Conservation (phyloP, 805 yeast genomes). For the Saccharomycopsis fibuligera region DNA sequence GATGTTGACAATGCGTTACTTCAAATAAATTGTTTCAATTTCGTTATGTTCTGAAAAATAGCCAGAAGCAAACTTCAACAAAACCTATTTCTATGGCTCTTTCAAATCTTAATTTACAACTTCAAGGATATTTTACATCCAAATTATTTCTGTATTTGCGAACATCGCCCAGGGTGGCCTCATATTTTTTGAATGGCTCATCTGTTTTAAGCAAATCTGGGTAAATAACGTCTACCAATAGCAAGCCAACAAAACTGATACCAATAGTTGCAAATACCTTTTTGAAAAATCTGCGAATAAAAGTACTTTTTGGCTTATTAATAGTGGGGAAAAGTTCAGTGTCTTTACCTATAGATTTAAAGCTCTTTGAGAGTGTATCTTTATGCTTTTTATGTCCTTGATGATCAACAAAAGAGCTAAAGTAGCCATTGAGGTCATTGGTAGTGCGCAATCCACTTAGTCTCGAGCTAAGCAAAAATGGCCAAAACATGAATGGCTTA, state of each 20-base stretch:
- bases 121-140: too few species aligned
- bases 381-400: too few species aligned
- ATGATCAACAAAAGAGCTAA: not conserved
- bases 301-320: not conserved
- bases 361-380: too few species aligned
- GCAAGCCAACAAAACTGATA: constrained; percentile 12
- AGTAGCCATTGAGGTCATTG: constrained; percentile 4
- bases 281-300: not conserved
- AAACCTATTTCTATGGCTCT: too few species aligned
- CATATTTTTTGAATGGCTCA: constrained; percentile 1
- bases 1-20: too few species aligned
- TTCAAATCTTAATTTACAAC: too few species aligned
- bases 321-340: not conserved
- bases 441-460: not conserved
- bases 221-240: constrained; percentile 7
- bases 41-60: too few species aligned
- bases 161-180: not conserved
- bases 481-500: constrained; percentile 2
- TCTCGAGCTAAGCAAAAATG: not conserved
- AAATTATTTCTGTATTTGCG: not conserved
- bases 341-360: not conserved
- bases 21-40: too few species aligned
- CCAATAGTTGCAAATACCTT: constrained; percentile 5
- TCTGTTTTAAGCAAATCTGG: constrained; percentile 12
- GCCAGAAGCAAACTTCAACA: too few species aligned